These are phyloP conservation scores for Chrysanthemum seticuspe DNA, from an alignment of 129 eudicot species.

Conservation along the genomic window DNA sequence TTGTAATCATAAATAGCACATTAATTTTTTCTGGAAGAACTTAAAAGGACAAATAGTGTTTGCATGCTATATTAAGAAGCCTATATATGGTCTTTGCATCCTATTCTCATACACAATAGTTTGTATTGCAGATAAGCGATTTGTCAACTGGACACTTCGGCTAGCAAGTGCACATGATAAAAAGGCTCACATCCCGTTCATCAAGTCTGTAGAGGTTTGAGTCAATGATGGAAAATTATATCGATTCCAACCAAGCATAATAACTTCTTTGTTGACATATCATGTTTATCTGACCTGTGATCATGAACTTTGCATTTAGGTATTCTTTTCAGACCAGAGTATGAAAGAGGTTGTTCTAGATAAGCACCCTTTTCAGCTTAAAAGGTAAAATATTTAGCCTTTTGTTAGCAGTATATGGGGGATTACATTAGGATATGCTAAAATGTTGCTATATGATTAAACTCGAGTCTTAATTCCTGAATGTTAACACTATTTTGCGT, in stretches of 20 bases:
- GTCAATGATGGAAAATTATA: neutral
- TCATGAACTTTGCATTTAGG: constrained; percentile 44
- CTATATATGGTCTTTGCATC: neutral
- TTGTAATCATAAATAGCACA: too few relatives aligned
- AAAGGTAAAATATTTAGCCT: constrained; percentile 44
- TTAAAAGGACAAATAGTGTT: too few relatives aligned
- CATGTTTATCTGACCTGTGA: constrained; percentile 10
- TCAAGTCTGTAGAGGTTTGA: constrained; percentile 74
- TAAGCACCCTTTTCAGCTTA: constrained; percentile 71
- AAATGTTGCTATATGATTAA: neutral
- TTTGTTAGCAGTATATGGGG: neutral
- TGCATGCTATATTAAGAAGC: neutral
- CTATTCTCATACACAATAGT: neutral
- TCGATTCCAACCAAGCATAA: constrained; percentile 3
- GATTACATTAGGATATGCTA: neutral
- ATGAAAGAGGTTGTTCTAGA: constrained; percentile 67
- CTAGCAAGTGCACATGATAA: constrained; percentile 78
- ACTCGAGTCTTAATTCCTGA: neutral
- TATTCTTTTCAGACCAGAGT: constrained; percentile 63
- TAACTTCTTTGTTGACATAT: neutral
- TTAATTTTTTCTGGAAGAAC: too few relatives aligned
- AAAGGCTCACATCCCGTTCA: constrained; percentile 66
- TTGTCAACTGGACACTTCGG: constrained; percentile 78
- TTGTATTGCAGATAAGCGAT: constrained; percentile 54
- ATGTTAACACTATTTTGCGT: neutral